Evolutionary conservation across 2,329 filamentous ascomycete species (phyloP).

Genomic region (Calonectria pseudoreteaudii): DNA sequence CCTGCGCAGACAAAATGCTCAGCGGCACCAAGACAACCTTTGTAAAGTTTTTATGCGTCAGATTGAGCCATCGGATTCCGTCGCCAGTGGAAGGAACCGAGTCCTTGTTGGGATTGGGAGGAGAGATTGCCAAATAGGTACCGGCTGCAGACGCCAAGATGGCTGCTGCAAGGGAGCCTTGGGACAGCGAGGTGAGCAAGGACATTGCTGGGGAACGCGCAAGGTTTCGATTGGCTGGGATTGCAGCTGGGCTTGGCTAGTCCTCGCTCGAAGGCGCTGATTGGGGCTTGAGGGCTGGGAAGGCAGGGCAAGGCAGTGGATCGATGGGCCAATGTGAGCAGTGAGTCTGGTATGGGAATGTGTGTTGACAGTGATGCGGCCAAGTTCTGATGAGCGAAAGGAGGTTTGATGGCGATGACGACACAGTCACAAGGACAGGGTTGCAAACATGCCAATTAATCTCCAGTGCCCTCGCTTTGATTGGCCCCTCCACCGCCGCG

Average conservation of each 20-base stretch:
- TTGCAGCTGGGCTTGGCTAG: too few species aligned
- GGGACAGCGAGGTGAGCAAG: constrained; percentile 21
- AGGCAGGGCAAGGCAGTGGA: too few species aligned
- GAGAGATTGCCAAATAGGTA: constrained; percentile 46
- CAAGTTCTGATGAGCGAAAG: background rate
- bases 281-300: background rate
- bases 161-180: constrained; percentile 34
- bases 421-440: background rate
- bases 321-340: background rate
- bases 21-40: constrained; percentile 40
- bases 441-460: too few species aligned
- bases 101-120: constrained; percentile 44
- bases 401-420: background rate
- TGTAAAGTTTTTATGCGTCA: constrained; percentile 42
- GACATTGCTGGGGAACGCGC: constrained; percentile 14
- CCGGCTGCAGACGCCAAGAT: constrained; percentile 45
- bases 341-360: background rate
- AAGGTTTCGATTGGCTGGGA: background rate
- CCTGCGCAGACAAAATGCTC: constrained; percentile 34
- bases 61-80: constrained; percentile 37
- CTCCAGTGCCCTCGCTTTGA: background rate
- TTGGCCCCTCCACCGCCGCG: background rate
- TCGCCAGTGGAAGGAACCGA: constrained; percentile 29
- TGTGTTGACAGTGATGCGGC: background rate
- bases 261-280: background rate